phyloP scores from a whole-genome alignment of 2,329 filamentous ascomycete genomes.

The Colletotrichum scovillei region DNA sequence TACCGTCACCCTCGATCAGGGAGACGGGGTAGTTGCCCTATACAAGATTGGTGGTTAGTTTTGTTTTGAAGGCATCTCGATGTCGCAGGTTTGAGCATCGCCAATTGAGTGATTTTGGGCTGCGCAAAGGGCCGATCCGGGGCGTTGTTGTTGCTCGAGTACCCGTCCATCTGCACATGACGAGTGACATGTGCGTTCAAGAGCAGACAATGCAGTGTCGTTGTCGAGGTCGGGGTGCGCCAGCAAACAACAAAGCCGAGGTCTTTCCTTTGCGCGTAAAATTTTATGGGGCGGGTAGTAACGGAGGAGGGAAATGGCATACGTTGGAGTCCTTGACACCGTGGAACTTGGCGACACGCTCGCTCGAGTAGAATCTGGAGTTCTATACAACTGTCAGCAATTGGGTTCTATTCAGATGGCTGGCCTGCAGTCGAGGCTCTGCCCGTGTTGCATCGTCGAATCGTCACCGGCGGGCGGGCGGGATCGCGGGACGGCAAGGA shows the following conservation, averaged over 20 bases:
- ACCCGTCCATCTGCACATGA: neutral
- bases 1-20: constrained; percentile 98
- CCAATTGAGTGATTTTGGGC: constrained; percentile 54
- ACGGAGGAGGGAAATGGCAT: constrained; percentile 50
- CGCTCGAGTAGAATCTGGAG: constrained; percentile 74
- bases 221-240: neutral
- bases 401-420: constrained; percentile 1
- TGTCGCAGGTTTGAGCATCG: neutral
- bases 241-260: constrained; percentile 2
- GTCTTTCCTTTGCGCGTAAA: constrained; percentile 25
- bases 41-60: constrained; percentile 35
- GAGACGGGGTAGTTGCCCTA: constrained; percentile 96
- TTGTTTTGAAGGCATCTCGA: neutral
- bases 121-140: constrained; percentile 1
- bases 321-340: constrained; percentile 90
- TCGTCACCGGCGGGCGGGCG: constrained; percentile 41
- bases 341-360: constrained; percentile 91
- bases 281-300: constrained; percentile 23
- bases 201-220: neutral
- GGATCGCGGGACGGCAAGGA: constrained; percentile 27
- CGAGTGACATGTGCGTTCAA: neutral
- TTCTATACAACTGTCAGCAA: constrained; percentile 49
- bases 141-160: constrained; percentile 28
- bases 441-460: constrained; percentile 4
- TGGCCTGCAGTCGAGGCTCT: constrained; percentile 11